Evolutionary conservation across 495 filamentous ascomycete genomes (phyloP).

Genomic region (Hypoxylon intermedium): DNA sequence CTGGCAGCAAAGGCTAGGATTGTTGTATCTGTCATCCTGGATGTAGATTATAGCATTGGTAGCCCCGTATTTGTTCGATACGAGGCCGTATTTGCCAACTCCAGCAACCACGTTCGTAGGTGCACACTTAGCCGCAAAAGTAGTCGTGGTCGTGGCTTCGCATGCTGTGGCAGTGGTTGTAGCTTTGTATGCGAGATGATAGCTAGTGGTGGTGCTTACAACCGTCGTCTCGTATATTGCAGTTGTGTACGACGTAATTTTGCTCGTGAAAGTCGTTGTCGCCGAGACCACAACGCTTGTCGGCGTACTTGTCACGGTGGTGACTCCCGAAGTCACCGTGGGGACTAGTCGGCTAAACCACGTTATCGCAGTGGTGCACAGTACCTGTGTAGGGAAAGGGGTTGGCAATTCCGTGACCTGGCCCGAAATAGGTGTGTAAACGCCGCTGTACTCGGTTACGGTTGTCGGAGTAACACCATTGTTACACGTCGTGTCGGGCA

Average conservation of each 20-base stretch:
- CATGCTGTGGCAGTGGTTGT: constrained; percentile 26
- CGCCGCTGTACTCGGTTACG: constrained; percentile 40
- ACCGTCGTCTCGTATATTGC: constrained; percentile 21
- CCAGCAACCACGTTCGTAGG: constrained; percentile 37
- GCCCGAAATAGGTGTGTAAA: constrained; percentile 28
- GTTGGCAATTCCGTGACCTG: constrained; percentile 28
- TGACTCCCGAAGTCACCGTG: constrained; percentile 24
- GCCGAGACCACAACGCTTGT: constrained; percentile 9
- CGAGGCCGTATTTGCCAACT: constrained; percentile 31
- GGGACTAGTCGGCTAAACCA: constrained; percentile 16
- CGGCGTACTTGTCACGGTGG: constrained; percentile 32
- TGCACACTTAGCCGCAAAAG: constrained; percentile 34
- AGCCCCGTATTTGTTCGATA: constrained; percentile 23
- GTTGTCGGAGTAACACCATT: constrained; percentile 24
- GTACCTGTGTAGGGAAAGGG: constrained; percentile 28
- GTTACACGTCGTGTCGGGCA: constrained; percentile 28
- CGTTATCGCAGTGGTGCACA: constrained; percentile 25
- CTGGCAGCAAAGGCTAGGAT: constrained; percentile 37
- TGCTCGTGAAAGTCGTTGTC: neutral
- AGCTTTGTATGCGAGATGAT: constrained; percentile 11
- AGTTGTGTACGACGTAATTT: neutral
- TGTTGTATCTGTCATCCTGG: constrained; percentile 18
- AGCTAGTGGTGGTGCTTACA: constrained; percentile 18
- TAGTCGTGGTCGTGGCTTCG: constrained; percentile 30
- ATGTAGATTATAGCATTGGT: constrained; percentile 34